phyloP scores from a whole-genome alignment of 371 early-diverging fungal genomes.

The Rhizopus sp. region DNA sequence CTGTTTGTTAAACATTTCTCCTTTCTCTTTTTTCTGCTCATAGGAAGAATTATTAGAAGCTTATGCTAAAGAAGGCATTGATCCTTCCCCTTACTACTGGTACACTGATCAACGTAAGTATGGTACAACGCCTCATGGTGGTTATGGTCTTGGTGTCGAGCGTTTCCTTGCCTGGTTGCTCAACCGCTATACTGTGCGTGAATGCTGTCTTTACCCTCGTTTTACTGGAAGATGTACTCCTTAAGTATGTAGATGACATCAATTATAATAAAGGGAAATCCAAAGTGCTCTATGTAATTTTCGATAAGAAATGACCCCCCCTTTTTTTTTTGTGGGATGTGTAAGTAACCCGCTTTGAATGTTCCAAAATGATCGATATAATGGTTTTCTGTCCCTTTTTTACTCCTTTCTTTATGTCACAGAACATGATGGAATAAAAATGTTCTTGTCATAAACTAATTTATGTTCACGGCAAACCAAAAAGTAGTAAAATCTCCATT shows the following conservation, averaged over 20 bases:
- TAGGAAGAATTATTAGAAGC: conserved; percentile 91
- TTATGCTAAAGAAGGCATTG: conserved; percentile 96
- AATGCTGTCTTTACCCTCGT: conserved; percentile 96
- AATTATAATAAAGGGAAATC: neutral
- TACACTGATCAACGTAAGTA: conserved; percentile 99
- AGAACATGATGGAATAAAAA: neutral
- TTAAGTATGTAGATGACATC: conserved; percentile 38
- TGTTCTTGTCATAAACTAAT: neutral
- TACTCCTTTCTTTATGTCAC: neutral
- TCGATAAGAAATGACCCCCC: neutral
- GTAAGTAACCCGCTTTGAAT: neutral
- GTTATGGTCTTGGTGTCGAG: conserved; percentile 99
- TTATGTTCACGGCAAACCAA: neutral
- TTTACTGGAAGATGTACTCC: conserved; percentile 91
- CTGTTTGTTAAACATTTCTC: neutral
- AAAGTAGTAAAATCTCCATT: neutral
- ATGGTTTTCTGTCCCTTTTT: neutral
- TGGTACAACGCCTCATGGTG: conserved; percentile 98
- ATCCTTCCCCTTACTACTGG: conserved; percentile 99
- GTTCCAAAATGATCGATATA: neutral
- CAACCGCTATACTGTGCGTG: conserved; percentile 92
- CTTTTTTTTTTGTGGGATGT: neutral
- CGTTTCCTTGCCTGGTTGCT: conserved; percentile 98
- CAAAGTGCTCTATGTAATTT: neutral
- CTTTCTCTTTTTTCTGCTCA: neutral